Conservation (phyloP, 2,329 filamentous ascomycete species). For the Emmonsiellopsis sp. region DNA sequence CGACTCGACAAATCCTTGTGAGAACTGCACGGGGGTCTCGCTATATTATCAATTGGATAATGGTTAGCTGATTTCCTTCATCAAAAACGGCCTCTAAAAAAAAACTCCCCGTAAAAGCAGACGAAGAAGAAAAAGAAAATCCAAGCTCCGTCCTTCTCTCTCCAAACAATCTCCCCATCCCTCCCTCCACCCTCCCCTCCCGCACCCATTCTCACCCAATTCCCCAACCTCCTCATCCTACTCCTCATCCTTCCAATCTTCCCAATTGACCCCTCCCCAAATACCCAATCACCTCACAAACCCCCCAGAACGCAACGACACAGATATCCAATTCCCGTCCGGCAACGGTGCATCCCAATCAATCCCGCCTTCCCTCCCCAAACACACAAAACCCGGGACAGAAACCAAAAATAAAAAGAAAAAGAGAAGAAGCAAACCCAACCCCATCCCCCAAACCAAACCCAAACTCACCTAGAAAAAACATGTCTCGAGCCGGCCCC, state of each 20-base stretch:
- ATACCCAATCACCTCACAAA: too few species aligned
- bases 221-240: too few species aligned
- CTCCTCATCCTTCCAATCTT: too few species aligned
- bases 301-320: too few species aligned
- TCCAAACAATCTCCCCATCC: too few species aligned
- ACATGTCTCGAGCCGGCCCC: conserved; percentile 46
- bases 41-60: conserved; percentile 35
- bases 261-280: too few species aligned
- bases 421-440: background rate
- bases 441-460: background rate
- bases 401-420: background rate
- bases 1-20: conserved; percentile 70
- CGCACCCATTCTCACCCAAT: too few species aligned
- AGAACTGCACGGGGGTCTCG: conserved; percentile 60
- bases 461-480: conserved; percentile 48
- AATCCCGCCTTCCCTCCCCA: background rate
- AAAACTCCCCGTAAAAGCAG: background rate
- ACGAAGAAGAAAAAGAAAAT: background rate
- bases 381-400: background rate
- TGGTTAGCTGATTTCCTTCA: conserved; percentile 10
- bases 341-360: background rate
- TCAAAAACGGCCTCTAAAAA: background rate
- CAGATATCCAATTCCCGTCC: background rate
- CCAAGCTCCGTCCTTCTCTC: background rate
- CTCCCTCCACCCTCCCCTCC: too few species aligned